Evolutionary conservation across 2,329 filamentous ascomycete species (phyloP).

Genomic region (Botrytis cinerea): DNA sequence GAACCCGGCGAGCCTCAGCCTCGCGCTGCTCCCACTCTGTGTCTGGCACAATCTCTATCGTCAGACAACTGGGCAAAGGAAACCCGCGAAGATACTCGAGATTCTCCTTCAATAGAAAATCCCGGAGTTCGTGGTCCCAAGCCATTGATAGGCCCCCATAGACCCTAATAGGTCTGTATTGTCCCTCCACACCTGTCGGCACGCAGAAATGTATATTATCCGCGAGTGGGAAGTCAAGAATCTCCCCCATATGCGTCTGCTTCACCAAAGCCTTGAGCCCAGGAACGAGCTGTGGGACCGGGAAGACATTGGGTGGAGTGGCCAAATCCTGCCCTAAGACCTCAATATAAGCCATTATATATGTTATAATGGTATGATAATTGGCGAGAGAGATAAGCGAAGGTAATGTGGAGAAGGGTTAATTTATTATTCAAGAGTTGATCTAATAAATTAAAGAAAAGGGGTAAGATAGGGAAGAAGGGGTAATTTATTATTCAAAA

Average conservation of each 20-base stretch:
- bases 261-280: fast-evolving
- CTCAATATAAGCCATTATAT: neutral
- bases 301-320: neutral
- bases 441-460: neutral
- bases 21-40: neutral
- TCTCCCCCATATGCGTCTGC: neutral
- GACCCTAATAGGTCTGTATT: neutral
- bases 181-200: neutral
- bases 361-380: neutral
- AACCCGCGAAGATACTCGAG: fast-evolving
- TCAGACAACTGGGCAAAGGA: neutral
- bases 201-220: neutral
- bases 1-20: neutral
- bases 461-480: too few relatives aligned
- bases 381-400: neutral
- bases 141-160: fast-evolving
- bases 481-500: neutral
- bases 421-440: neutral
- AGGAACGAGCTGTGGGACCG: neutral
- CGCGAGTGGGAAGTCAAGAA: neutral
- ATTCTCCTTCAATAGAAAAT: neutral
- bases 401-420: neutral
- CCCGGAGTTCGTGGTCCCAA: neutral
- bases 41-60: fast-evolving
- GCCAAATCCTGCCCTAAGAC: fast-evolving